Base-by-base conservation (phyloP, 441 rosid genomes). In the Euphorbia celastroides region DNA sequence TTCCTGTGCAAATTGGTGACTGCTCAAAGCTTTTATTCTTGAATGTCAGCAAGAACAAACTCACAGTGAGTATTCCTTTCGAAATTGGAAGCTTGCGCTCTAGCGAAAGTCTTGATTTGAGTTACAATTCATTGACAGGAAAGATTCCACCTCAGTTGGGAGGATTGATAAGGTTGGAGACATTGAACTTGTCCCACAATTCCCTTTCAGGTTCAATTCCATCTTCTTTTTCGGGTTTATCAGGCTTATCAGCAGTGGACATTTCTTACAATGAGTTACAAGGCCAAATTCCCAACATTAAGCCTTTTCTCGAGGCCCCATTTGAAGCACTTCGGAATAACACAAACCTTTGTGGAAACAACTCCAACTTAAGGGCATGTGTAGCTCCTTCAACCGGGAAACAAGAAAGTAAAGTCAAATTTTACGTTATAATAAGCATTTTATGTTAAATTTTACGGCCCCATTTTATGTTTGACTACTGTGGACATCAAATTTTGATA, bases 161-260 rank as follows among this genome's bases (percentile, higher is more conserved):
- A 14, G 27, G 23, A 5, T 11, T 68, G 60, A 7, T 19, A 14
- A 36, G 55, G 2, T 25, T 60, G 48, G 50, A 50, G 27, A 51
- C 36, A 10, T 6, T 68, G 14, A 60, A 60, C 41, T 51, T 68
- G 13, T 68, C 66, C 3, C 41, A 52, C 17, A 68, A 60, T 41
- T 22, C 11, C 14, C 42, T 69, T 5, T 60, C 66, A 17, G 72
- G 72, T 50, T n/a, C 54, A 2, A 69, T 69, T 31, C 72, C 72
- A 48, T 5, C 38, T 16, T 30, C 58, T 59, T 59, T 68, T 16
- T 12, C 10, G 5, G 1, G 34, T 22, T 23, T 59, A n/a, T 58
- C n/a, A 10, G 36, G 65, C 51, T 68, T 68, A 58, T 46, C 59
- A 7, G 11, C 2, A 1, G 59, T 68, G 10, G 57, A 68, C 59